Conservation (phyloP, 768 basidiomycete genomes). For the Aureoboletus auriporus region DNA sequence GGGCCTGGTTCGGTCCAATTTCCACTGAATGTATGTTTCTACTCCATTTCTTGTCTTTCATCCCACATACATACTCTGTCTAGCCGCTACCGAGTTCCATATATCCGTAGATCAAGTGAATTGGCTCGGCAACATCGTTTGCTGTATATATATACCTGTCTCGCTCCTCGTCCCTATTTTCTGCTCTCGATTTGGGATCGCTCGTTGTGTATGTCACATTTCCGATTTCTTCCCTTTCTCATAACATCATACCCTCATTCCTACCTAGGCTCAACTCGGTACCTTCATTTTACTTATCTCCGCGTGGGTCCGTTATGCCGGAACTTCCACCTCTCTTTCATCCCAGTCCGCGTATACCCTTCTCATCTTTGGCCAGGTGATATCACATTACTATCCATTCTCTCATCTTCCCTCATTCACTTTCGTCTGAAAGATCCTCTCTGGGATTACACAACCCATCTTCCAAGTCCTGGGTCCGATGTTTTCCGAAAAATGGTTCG, state of each 20-base stretch:
- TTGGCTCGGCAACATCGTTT: constrained; percentile 76
- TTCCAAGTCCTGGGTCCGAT: constrained; percentile 77
- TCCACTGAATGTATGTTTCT: constrained; percentile 53
- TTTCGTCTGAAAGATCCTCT: constrained; percentile 39
- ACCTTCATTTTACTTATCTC: constrained; percentile 51
- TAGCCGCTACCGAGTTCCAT: constrained; percentile 59
- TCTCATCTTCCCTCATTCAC: not conserved
- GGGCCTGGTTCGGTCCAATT: constrained; percentile 87
- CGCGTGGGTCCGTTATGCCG: constrained; percentile 76
- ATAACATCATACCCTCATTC: not conserved
- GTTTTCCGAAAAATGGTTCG: constrained; percentile 84
- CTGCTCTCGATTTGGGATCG: constrained; percentile 56
- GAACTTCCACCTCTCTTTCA: constrained; percentile 53
- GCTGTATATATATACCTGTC: constrained; percentile 57
- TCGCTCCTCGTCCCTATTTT: constrained; percentile 58
- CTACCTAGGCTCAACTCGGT: constrained; percentile 56
- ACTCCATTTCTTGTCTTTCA: not conserved
- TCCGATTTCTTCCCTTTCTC: not conserved
- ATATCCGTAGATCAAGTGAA: constrained; percentile 70
- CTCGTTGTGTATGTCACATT: constrained; percentile 49
- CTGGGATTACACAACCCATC: constrained; percentile 62
- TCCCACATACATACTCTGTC: not conserved
- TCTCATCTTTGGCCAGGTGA: constrained; percentile 68
- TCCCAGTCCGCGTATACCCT: constrained; percentile 55
- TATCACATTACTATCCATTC: not conserved